These are phyloP conservation scores for Clitocybe nebularis DNA, from an alignment of 1,284 basidiomycete genomes.

Conservation along the genomic window DNA sequence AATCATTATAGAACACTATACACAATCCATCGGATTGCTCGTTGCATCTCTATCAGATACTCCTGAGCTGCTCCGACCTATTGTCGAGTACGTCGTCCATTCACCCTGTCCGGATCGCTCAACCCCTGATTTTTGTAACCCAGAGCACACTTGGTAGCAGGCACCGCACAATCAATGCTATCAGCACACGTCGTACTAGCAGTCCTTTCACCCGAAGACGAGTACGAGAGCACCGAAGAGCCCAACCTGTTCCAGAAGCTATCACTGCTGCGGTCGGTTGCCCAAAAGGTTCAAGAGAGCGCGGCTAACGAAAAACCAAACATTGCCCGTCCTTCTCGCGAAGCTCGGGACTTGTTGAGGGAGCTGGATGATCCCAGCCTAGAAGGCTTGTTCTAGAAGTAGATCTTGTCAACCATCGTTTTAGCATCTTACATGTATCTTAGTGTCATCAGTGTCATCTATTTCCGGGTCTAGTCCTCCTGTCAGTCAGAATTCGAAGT, in stretches of 20 bases:
- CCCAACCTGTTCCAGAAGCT: constrained; percentile 65
- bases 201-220: constrained; percentile 49
- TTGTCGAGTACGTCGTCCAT: constrained; percentile 57
- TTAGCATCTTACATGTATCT: background rate
- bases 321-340: constrained; percentile 82
- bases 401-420: background rate
- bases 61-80: constrained; percentile 60
- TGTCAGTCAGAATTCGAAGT: no score
- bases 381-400: constrained; percentile 18
- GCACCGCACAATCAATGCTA: constrained; percentile 61
- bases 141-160: constrained; percentile 53
- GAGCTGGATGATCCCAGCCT: constrained; percentile 30
- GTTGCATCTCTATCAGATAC: constrained; percentile 67
- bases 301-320: constrained; percentile 67
- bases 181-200: constrained; percentile 67
- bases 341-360: constrained; percentile 76
- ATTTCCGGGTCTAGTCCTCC: background rate
- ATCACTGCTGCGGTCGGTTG: constrained; percentile 58
- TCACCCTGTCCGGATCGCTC: constrained; percentile 1
- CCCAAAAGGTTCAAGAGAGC: constrained; percentile 73
- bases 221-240: constrained; percentile 19
- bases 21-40: constrained; percentile 65
- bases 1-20: constrained; percentile 62
- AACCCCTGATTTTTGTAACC: constrained; percentile 8
- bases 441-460: background rate